Evolutionary conservation across 495 filamentous ascomycete species (phyloP).

Genomic region (Aspergillus affinis): DNA sequence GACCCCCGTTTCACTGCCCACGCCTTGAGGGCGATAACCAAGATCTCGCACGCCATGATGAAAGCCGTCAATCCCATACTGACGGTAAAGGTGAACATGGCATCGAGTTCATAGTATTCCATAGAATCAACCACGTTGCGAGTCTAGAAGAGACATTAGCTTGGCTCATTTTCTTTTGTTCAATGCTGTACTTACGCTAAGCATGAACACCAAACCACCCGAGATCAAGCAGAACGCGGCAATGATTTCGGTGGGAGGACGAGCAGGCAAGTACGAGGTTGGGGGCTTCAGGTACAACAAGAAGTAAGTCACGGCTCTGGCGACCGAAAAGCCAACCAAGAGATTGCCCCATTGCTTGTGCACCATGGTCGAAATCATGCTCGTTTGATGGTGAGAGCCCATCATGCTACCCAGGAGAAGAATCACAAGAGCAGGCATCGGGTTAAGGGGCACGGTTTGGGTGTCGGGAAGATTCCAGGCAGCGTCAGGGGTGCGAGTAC

Average conservation of each 20-base stretch:
- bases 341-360: constrained; percentile 94
- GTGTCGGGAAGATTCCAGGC: constrained; percentile 59
- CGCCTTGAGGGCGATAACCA: constrained; percentile 82
- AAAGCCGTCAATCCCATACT: constrained; percentile 80
- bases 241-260: constrained; percentile 89
- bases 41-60: constrained; percentile 80
- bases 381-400: constrained; percentile 84
- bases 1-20: constrained; percentile 73
- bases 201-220: constrained; percentile 91
- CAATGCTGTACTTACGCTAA: constrained; percentile 61
- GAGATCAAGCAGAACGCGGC: constrained; percentile 82
- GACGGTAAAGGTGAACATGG: constrained; percentile 94
- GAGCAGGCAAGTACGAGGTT: constrained; percentile 74
- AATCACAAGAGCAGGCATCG: constrained; percentile 83
- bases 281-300: constrained; percentile 80
- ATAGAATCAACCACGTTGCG: constrained; percentile 74
- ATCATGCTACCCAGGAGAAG: constrained; percentile 90
- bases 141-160: constrained; percentile 41
- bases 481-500: constrained; percentile 43
- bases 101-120: constrained; percentile 67
- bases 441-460: constrained; percentile 81
- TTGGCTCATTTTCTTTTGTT: neutral
- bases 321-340: constrained; percentile 75
- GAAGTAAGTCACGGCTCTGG: constrained; percentile 77
- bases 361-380: constrained; percentile 85